phyloP scores from a whole-genome alignment of 768 basidiomycete genomes.

The Tulasnella calospora region DNA sequence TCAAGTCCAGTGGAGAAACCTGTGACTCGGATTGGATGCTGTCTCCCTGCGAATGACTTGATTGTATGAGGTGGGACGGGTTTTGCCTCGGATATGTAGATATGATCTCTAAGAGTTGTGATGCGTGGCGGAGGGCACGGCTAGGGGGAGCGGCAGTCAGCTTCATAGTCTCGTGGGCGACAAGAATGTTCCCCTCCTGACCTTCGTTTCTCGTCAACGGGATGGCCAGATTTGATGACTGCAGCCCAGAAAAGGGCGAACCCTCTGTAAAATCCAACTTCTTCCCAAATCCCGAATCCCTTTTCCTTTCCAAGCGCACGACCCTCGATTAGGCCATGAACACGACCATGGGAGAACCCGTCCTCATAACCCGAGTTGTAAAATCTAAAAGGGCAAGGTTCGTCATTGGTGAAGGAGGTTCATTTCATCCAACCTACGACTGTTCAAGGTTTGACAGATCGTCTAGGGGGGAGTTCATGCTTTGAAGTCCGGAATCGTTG shows the following conservation, averaged over 20 bases:
- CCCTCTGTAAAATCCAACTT: conserved; percentile 89
- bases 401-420: no score
- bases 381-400: conserved; percentile 48
- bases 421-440: conserved; percentile 20
- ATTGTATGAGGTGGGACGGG: conserved; percentile 43
- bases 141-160: conserved; percentile 36
- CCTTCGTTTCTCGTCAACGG: conserved; percentile 13
- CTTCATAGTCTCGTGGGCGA: not conserved
- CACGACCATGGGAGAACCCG: conserved; percentile 77
- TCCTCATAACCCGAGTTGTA: conserved; percentile 71
- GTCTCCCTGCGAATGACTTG: conserved; percentile 19
- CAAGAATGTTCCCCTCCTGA: not conserved
- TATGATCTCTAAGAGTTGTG: conserved; percentile 65
- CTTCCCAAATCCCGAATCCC: conserved; percentile 95
- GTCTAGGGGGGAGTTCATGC: conserved; percentile 28
- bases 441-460: conserved; percentile 31
- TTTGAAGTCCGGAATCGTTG: not conserved
- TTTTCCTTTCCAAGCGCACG: conserved; percentile 83
- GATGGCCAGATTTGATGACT: conserved; percentile 33
- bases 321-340: conserved; percentile 89
- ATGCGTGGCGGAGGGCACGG: conserved; percentile 58
- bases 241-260: conserved; percentile 68
- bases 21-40: conserved; percentile 30
- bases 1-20: conserved; percentile 72
- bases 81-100: conserved; percentile 72